Base-by-base conservation (phyloP, 768 basidiomycete genomes). In the Hypholoma fasciculare region DNA sequence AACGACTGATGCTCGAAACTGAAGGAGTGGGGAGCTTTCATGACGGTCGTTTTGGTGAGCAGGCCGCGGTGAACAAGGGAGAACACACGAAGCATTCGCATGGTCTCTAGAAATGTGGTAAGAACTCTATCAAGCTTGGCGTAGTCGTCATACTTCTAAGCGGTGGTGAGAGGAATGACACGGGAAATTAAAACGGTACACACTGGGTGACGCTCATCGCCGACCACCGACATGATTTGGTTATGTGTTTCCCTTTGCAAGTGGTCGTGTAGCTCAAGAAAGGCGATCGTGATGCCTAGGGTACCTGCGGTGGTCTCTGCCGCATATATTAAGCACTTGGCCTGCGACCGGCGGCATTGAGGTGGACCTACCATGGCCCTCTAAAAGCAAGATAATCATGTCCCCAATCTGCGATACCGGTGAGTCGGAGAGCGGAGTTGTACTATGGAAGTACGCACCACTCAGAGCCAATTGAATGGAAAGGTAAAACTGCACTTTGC, bases 271-370 rank as follows among this genome's bases (percentile, higher is more conserved):
- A 80, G 56, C 0, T 78, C 74, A 17, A 86, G 68, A 62, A 77
- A 75, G 0, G 73, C 82, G 9, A 85, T 63, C 0, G 80, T 77
- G 9, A 74, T 82, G 1, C 80, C 76, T 1, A 85, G 71, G 0
- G 74, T 75, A 59, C 79, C 74, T 0, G 82, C 81, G 0, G 82
- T 82, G 1, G 81, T 84, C 69, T 83, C 81, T 54, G 27, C 2
- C 3, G 34, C 11, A 9, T 8, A 14, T n/a, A 11, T 52, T 9
- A 9, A 34, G 30, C 9, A 6, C 30, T 26, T 8, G 38, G 11
- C 39, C 12, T 23, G 19, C 9, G 39, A 8, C 12, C 26, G n/a
- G 13, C 7, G 16, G 12, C 26, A 3, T 26, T 19, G 14, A 13
- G 13, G 16, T 23, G 16, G 19, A 40, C 27, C 12, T 44, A 54